Conservation (phyloP, 331 rosid species). For the Malus hybrid region DNA sequence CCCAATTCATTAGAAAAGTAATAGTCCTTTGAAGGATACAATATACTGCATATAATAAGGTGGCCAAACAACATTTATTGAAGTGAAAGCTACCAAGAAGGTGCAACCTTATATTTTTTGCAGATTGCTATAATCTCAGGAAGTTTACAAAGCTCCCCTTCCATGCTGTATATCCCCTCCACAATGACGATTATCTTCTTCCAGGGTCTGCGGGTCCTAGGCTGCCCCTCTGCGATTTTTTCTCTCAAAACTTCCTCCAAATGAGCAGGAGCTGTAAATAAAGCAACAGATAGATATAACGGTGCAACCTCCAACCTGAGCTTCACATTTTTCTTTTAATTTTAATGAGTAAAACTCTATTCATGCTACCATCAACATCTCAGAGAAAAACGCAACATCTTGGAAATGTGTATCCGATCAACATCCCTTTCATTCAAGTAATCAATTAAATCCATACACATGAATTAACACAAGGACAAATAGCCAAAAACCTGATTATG, state of each 20-base stretch:
- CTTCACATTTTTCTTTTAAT: neutral
- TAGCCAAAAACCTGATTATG: neutral
- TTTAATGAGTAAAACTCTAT: neutral
- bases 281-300: neutral
- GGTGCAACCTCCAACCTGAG: neutral
- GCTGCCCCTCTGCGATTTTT: conserved; percentile 55
- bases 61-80: neutral
- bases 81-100: neutral
- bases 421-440: neutral
- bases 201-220: conserved; percentile 54
- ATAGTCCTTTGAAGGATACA: neutral
- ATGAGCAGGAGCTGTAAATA: conserved; percentile 37
- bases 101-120: conserved; percentile 42
- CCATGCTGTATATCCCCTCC: conserved; percentile 59
- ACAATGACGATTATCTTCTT: conserved; percentile 48
- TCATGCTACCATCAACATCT: neutral
- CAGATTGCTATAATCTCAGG: conserved; percentile 46
- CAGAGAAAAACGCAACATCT: neutral
- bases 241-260: conserved; percentile 52
- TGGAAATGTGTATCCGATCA: neutral
- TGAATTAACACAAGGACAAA: neutral
- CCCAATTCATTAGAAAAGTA: neutral
- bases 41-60: neutral
- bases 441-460: neutral
- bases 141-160: conserved; percentile 54